Percentiles rank a stretch among this genome's conserved stretches.
These are phyloP conservation scores for Leucocoprinus sp. DNA, from an alignment of 768 basidiomycete genomes.

Conservation along the genomic window DNA sequence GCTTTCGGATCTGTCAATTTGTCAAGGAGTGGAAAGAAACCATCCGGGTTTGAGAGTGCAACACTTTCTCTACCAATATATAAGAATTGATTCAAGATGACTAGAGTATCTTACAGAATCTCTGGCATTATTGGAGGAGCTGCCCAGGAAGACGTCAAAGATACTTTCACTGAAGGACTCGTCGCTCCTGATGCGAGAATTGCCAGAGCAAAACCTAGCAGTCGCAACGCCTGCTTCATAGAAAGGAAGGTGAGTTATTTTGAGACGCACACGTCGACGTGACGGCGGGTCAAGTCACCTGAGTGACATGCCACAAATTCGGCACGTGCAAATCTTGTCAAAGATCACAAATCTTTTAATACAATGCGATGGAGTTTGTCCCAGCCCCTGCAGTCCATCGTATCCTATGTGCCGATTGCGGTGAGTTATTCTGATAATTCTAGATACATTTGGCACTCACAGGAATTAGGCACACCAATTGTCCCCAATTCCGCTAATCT, in stretches of 20 bases:
- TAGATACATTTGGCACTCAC: not conserved
- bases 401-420: conserved; percentile 86
- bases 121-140: conserved; percentile 58
- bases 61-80: conserved; percentile 62
- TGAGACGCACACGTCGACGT: conserved; percentile 13
- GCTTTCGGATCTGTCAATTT: conserved; percentile 47
- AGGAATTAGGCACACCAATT: conserved; percentile 62
- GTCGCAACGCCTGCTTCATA: conserved; percentile 20
- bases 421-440: conserved; percentile 27
- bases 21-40: conserved; percentile 73
- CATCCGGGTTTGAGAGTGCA: conserved; percentile 57
- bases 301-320: too few species aligned
- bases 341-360: conserved; percentile 6
- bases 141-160: conserved; percentile 57
- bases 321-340: conserved; percentile 14
- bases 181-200: conserved; percentile 14
- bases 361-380: conserved; percentile 62
- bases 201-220: conserved; percentile 16
- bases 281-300: too few species aligned
- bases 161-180: conserved; percentile 49
- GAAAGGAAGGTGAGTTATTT: conserved; percentile 2
- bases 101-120: conserved; percentile 41
- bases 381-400: conserved; percentile 70
- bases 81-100: conserved; percentile 2
- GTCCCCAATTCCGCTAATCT: conserved; percentile 90